Evolutionary conservation across 2,329 filamentous ascomycete genomes (phyloP), one percentile per base, ranked within the genome.

Genomic region (Fusarium torulosum): DNA sequence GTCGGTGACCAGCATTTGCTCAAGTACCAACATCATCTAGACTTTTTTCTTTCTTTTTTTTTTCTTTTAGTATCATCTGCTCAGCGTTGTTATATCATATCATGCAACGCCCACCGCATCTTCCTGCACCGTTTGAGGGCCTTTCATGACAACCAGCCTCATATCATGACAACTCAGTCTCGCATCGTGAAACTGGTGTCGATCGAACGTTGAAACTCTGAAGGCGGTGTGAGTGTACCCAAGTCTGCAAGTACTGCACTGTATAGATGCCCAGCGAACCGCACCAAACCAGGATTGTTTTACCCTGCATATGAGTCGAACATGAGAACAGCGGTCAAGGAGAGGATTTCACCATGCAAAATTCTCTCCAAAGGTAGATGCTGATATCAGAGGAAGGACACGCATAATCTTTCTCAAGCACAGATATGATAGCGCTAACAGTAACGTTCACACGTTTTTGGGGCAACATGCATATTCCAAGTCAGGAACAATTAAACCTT

Each of bases 291-390:
- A 64, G 59, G 59, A 50, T 67, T 43, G 31, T 68, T 67, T 50
- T 42, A 50, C 37, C 41, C 50, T 60, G 64, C 45, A 55, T 35
- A 29, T 11, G 17, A 37, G 35, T 55, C 52, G 45, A 59, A 46
- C 25, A 41, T 42, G 25, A 51, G 55, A 67, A 68, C 59, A 60
- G 65, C 65, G 65, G 65, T 67, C 65, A 63, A 53, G 44, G 15
- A 31, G 15, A 21, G 15, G 51, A n/a, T 31, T 17, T 27, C 25
- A 46, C 35, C 25, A 53, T 25, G 31, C 47, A 23, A 53, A 19
- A 35, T 21, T 38, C 21, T n/a, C 41, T 35, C 23, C 19, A 19
- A 27, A 38, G 49, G 47, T 56, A n/a, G 47, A 37, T 13, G 7
- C 25, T 25, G 25, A 25, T 25, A 25, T 2, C 25, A 25, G 25